Conservation (phyloP, 495 filamentous ascomycete species). For the Clohesyomyces aquaticus region DNA sequence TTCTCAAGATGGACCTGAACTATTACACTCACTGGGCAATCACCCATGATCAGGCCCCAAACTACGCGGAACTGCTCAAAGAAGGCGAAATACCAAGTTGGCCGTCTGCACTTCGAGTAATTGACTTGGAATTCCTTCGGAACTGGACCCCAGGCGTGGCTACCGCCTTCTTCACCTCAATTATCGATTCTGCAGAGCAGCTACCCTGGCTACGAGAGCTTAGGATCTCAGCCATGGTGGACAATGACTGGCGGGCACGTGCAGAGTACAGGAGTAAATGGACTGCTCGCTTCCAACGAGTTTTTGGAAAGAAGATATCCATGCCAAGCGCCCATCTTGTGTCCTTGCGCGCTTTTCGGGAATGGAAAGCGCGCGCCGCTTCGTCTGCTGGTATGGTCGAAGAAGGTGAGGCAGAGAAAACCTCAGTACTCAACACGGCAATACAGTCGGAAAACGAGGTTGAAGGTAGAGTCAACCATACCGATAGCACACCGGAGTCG, state of each 20-base stretch:
- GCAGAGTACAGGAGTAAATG: constrained; percentile 73
- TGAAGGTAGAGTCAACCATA: too few relatives aligned
- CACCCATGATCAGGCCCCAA: constrained; percentile 69
- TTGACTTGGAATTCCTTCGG: constrained; percentile 75
- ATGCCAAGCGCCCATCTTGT: constrained; percentile 55
- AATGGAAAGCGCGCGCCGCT: constrained; percentile 37
- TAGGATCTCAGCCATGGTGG: constrained; percentile 70
- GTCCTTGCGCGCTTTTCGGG: constrained; percentile 40
- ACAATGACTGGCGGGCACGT: constrained; percentile 76
- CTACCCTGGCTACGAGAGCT: constrained; percentile 68
- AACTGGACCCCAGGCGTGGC: constrained; percentile 68
- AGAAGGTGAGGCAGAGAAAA: too few relatives aligned
- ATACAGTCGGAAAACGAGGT: background rate
- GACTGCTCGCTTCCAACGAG: constrained; percentile 62
- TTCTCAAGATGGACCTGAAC: constrained; percentile 72
- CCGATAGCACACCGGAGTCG: constrained; percentile 19
- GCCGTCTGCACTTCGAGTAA: constrained; percentile 67
- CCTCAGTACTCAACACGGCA: too few relatives aligned
- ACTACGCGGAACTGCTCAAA: constrained; percentile 65
- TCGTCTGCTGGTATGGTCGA: too few relatives aligned
- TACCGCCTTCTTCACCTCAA: constrained; percentile 73
- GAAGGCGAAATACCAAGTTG: constrained; percentile 68
- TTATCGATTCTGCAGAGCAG: constrained; percentile 67
- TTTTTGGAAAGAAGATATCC: constrained; percentile 63
- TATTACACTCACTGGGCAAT: constrained; percentile 60